phyloP scores from a whole-genome alignment of 2,329 filamentous ascomycete species.

The Tothia fuscella region DNA sequence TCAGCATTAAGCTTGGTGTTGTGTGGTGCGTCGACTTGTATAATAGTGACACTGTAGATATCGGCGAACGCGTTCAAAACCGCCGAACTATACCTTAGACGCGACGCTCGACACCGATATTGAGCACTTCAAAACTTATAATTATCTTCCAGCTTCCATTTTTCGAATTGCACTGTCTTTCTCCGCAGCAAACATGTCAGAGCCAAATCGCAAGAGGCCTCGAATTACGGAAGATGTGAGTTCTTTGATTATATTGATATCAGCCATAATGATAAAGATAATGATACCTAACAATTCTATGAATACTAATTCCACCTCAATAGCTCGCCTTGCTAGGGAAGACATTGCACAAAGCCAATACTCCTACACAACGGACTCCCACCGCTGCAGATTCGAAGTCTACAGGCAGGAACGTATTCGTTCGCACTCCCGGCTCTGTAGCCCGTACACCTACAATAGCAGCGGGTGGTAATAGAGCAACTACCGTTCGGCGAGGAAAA shows the following conservation, averaged over 20 bases:
- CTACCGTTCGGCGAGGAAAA: constrained; percentile 12
- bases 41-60: too few relatives aligned
- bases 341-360: constrained; percentile 4
- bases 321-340: constrained; percentile 6
- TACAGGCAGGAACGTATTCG: background rate
- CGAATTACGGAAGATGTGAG: constrained; percentile 9
- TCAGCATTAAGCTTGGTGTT: too few relatives aligned
- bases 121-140: too few relatives aligned
- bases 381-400: background rate
- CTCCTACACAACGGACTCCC: constrained; percentile 6
- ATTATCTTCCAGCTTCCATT: too few relatives aligned
- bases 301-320: background rate
- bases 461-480: constrained; percentile 1
- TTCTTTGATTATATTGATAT: too few relatives aligned
- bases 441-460: background rate
- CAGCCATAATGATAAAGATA: too few relatives aligned
- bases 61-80: too few relatives aligned
- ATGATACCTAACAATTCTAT: too few relatives aligned
- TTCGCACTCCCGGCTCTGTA: constrained; percentile 6
- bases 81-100: too few relatives aligned
- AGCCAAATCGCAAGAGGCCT: constrained; percentile 5
- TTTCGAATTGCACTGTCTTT: too few relatives aligned
- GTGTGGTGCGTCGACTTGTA: too few relatives aligned
- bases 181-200: constrained; percentile 1
- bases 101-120: too few relatives aligned